Evolutionary conservation across 192 early-diverging fungal genomes (phyloP).

Genomic region (Coemansia sp.): DNA sequence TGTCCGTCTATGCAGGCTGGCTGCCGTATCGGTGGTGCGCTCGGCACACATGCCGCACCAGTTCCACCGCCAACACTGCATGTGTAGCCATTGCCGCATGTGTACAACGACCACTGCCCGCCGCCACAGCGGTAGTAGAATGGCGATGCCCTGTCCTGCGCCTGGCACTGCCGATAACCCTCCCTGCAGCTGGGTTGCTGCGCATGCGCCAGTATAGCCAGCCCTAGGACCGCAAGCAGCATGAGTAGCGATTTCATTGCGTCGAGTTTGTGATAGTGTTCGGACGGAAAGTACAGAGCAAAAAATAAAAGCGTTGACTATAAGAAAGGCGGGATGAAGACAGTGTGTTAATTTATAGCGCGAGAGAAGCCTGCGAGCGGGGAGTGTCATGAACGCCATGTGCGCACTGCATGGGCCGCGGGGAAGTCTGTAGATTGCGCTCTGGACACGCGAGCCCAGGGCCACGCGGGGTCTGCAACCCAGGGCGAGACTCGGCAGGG

Average conservation of each 20-base stretch:
- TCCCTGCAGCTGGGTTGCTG: conserved; percentile 24
- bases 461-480: neutral
- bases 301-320: neutral
- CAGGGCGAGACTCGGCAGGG: neutral
- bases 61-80: conserved; percentile 19
- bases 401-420: conserved; percentile 5
- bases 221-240: neutral
- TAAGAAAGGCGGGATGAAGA: neutral
- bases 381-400: conserved; percentile 3
- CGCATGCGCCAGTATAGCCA: neutral
- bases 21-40: neutral
- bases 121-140: conserved; percentile 38
- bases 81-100: conserved; percentile 40
- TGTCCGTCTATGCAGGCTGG: conserved; percentile 34
- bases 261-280: no score
- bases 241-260: conserved; percentile 1
- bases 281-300: neutral
- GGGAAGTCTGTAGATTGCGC: conserved; percentile 5
- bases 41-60: conserved; percentile 19
- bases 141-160: conserved; percentile 22
- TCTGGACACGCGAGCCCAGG: neutral
- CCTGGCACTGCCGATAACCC: conserved; percentile 35
- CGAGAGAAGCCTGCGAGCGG: neutral
- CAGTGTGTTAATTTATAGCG: conserved; percentile 4
- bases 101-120: conserved; percentile 36